Conservation (phyloP, 2,329 filamentous ascomycete species). For the Podosphaera fusca region DNA sequence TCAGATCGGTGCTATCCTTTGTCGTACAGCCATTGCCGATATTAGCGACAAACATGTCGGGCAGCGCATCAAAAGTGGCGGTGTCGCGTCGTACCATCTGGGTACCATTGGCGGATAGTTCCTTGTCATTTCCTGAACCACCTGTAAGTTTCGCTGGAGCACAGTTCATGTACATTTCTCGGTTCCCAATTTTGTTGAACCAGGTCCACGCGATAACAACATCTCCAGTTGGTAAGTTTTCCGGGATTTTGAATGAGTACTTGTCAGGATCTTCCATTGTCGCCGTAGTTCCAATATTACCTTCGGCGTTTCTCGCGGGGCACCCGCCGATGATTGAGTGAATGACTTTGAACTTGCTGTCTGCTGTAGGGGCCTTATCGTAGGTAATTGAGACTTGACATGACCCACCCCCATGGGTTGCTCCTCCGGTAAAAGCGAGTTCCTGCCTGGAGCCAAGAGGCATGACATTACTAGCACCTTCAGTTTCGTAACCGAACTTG, state of each 20-base stretch:
- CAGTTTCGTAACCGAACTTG: slow-evolving; percentile 35
- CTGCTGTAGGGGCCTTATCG: slow-evolving; percentile 41
- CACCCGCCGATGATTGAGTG: slow-evolving; percentile 74
- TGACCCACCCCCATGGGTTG: slow-evolving; percentile 73
- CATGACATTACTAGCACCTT: slow-evolving; percentile 32
- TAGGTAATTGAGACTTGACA: slow-evolving; percentile 78
- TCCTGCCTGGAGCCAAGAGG: slow-evolving; percentile 35
- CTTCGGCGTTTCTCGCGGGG: slow-evolving; percentile 32
- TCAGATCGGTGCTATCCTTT: slow-evolving; percentile 28
- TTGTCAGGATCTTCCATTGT: slow-evolving; percentile 23
- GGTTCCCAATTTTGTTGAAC: slow-evolving; percentile 82
- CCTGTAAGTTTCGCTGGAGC: slow-evolving; percentile 44
- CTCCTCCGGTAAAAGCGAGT: slow-evolving; percentile 45
- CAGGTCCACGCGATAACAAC: slow-evolving; percentile 81
- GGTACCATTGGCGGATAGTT: slow-evolving; percentile 7
- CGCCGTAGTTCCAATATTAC: slow-evolving; percentile 32
- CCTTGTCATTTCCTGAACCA: slow-evolving; percentile 23
- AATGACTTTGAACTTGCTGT: slow-evolving; percentile 68
- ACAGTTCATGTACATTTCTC: slow-evolving; percentile 98
- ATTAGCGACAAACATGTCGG: slow-evolving; percentile 57
- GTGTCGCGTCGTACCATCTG: slow-evolving; percentile 17
- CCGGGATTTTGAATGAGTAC: slow-evolving; percentile 51
- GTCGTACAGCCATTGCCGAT: slow-evolving; percentile 33
- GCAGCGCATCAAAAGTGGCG: slow-evolving; percentile 35
- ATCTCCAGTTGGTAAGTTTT: slow-evolving; percentile 47